Evolutionary conservation across 2,329 filamentous ascomycete species (phyloP), one percentile per base, ranked within the genome.

Genomic region (Emericellopsis atlantica): DNA sequence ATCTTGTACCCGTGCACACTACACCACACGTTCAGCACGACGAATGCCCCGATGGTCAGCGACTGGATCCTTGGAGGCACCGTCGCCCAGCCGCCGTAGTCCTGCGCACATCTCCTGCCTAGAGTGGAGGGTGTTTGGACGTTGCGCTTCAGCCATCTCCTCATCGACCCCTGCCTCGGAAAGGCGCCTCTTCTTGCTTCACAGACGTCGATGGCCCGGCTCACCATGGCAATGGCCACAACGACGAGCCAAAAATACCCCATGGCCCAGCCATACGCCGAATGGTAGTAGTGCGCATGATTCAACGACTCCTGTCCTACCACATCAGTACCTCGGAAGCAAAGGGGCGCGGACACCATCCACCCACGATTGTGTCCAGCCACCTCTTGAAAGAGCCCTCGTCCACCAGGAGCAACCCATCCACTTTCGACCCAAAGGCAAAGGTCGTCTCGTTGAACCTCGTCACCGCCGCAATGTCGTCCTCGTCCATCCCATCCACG

Each of bases 31-130:
- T 69, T 69, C 4, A 69, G 41, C 0, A 57, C 1, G 4, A 63
- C 44, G 35, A 69, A 69, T 0, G 47, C 45, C 0, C 55, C 4
- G 3, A 69, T 50, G 1, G 63, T 65, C 0, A 67, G 44, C 1
- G 56, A 61, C 45, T 70, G 63, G n/a, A 67, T 49, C 4, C 65
- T 52, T 0, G 64, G 61, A 0, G 66, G 66, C 1, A 69, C 56
- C 0, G 65, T 68, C 40, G 59, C 64, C 57, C 64, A 69, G 24
- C 64, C 62, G 4, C 65, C 55, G 18, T 64, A 39, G 26, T 42
- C 63, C 33, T 68, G 62, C 0, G 66, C 58, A 40, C 58, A 64
- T 14, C 55, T 54, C 29, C 61, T 53, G 1, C 67, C 67, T 37
- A 70, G 67, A 0, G 65, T 61, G 0, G 67, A 65, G 0, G 66